Base-by-base conservation (phyloP, 352 stramenopile genomes). In the Phytopythium montanum region DNA sequence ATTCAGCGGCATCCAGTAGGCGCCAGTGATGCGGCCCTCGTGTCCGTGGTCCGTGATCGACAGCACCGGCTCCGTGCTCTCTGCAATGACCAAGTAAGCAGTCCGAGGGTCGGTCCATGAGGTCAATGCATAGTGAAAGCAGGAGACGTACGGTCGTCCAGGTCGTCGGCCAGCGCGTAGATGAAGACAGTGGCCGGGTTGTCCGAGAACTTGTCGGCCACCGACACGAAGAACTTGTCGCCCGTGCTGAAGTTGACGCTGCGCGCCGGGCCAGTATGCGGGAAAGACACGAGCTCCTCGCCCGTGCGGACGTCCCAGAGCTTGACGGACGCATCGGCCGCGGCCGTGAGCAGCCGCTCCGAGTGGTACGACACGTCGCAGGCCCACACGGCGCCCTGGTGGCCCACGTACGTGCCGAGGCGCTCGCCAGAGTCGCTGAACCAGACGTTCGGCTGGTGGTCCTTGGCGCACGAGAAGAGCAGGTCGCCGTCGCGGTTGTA, bases 401-500 rank as follows among this genome's bases (percentile, higher is more conserved):
- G 97, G 51, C 95, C 96, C 53, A 98, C 89, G 72, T 97, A 99
- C 46, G 97, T 99, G 61, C 92, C 92, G 26, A 98, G 68, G 61
- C 97, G 89, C 77, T 99, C 96, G 38, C 97, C 97, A 56, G 90
- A 97, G 68, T 98, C 89, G 44, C 91, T 90, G 77, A 94, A 97
- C 97, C 97, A 99, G n/a, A 99, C 77, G 50, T 94, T 98, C 33
- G 96, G 96, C 44, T 88, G 80, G 69, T 98, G 84, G 65, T 99
- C 96, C 76, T 99, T 99, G 48, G 95, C 92, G 54, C 84, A 95
- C 44, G 96, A 97, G 78, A 99, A 99, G 21, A 99, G 80, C 19
- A 99, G 79, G 74, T 99, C 97, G 39, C 97, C 97, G 68, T 99
- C 97, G 56, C 91, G 90, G 79, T 99, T 99, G 88, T 99, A 99